Percentiles rank a stretch among this genome's conserved stretches.
phyloP scores from a whole-genome alignment of 805 yeast species.

The Candida nanaspora region DNA sequence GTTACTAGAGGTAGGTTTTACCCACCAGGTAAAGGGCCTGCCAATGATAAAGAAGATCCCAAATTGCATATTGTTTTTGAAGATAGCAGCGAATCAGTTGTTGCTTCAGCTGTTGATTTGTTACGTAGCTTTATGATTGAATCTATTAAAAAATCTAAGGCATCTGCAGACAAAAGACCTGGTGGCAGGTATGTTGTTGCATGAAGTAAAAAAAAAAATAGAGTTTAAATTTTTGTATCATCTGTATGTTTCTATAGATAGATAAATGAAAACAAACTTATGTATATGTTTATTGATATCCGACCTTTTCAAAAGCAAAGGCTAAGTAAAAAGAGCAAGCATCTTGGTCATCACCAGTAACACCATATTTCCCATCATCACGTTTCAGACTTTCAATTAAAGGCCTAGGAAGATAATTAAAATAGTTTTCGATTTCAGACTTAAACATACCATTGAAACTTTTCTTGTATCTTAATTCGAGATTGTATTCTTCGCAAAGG shows the following conservation, averaged over 20 bases:
- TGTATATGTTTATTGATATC: conserved; percentile 5
- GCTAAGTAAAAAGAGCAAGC: conserved; percentile 80
- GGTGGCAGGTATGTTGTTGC: conserved; percentile 9
- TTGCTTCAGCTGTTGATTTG: conserved; percentile 50
- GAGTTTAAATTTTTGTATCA: too few species aligned
- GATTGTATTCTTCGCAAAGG: conserved; percentile 75
- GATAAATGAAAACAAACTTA: not conserved
- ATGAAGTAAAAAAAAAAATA: not conserved
- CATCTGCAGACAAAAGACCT: conserved; percentile 1
- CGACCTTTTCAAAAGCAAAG: conserved; percentile 63
- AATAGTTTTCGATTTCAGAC: conserved; percentile 67
- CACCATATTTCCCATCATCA: conserved; percentile 75
- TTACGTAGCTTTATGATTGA: conserved; percentile 48
- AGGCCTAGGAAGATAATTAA: conserved; percentile 46
- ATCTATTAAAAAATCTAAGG: conserved; percentile 26
- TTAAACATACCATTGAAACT: conserved; percentile 79
- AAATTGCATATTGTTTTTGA: conserved; percentile 76
- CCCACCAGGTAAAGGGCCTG: conserved; percentile 51
- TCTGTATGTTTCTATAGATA: not conserved
- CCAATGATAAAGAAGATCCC: conserved; percentile 51
- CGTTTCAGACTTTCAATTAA: conserved; percentile 63
- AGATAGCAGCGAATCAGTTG: conserved; percentile 54
- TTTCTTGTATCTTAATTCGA: conserved; percentile 64
- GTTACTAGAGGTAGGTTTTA: conserved; percentile 78
- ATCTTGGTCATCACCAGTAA: conserved; percentile 84